Percentiles rank a stretch among this genome's conserved stretches.
These are phyloP conservation scores for Auxenochlorella pyrenoidosa DNA, from an alignment of 139 green algal species.

Conservation along the genomic window DNA sequence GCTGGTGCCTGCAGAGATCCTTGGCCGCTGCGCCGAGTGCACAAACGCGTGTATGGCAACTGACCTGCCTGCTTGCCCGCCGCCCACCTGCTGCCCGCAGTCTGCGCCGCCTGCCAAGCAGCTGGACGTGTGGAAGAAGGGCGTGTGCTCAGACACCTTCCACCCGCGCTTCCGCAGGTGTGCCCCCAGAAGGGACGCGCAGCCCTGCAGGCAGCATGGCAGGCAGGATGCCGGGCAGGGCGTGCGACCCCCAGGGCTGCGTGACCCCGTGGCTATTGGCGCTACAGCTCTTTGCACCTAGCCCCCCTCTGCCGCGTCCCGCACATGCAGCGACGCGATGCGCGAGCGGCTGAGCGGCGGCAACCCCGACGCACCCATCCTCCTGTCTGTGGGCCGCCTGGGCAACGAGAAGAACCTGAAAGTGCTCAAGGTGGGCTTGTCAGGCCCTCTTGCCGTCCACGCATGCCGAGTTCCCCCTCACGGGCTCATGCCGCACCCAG, in stretches of 20 bases:
- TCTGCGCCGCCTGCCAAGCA: neutral
- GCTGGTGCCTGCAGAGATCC: no score
- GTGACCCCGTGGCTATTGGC: no score
- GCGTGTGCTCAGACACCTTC: conserved; percentile 79
- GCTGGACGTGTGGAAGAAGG: conserved; percentile 83
- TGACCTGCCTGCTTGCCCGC: neutral
- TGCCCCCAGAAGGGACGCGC: neutral
- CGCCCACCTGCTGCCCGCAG: neutral
- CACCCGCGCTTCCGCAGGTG: conserved; percentile 75
- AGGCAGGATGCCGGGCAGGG: no score
- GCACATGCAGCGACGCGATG: conserved; percentile 63
- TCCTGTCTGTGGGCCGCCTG: conserved; percentile 95
- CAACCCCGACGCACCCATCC: conserved; percentile 74
- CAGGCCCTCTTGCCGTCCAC: neutral
- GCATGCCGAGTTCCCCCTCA: no score
- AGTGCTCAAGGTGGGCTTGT: conserved; percentile 59
- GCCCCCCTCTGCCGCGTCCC: neutral
- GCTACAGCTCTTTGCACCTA: no score
- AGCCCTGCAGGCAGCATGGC: neutral
- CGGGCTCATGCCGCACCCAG: no score
- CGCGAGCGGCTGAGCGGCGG: conserved; percentile 74
- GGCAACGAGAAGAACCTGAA: conserved; percentile 89
- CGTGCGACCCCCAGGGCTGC: no score
- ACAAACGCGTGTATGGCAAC: neutral
- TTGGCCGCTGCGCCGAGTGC: no score